These are phyloP conservation scores for Neurospora sp. DNA, from an alignment of 2,329 filamentous ascomycete species.

Conservation along the genomic window DNA sequence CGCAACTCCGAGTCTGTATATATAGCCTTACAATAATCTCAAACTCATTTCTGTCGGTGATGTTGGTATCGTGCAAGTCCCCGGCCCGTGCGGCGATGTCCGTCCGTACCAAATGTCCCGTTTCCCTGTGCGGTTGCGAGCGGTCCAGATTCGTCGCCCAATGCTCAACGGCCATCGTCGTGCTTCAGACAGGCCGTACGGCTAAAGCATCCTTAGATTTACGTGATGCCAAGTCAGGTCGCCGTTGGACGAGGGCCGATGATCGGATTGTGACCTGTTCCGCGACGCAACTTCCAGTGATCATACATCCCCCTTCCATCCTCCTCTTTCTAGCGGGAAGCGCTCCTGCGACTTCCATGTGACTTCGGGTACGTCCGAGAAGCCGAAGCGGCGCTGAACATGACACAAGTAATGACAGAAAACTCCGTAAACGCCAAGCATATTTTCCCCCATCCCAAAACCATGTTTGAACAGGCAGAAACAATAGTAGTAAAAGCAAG, in stretches of 20 bases:
- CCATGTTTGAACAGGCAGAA: not conserved
- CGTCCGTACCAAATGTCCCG: not conserved
- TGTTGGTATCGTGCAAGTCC: not conserved
- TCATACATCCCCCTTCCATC: not conserved
- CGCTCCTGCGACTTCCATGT: not conserved
- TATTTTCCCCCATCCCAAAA: not conserved
- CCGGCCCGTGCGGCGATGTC: not conserved
- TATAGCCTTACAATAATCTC: not conserved
- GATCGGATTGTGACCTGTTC: not conserved
- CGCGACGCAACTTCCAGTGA: too few species aligned
- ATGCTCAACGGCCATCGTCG: not conserved
- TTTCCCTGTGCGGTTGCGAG: not conserved
- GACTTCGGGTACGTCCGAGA: not conserved
- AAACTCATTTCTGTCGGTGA: not conserved
- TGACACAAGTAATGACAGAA: not conserved
- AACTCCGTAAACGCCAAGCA: not conserved
- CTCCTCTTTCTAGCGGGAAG: not conserved
- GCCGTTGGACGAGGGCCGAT: not conserved
- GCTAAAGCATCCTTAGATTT: not conserved
- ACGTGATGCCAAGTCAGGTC: not conserved
- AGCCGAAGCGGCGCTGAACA: not conserved
- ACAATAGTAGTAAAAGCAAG: not conserved
- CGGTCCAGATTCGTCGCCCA: not conserved
- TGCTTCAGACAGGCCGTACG: not conserved
- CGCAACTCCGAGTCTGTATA: not conserved